A percentile compares a stretch with the other conserved stretches of the same genome.
These are phyloP conservation scores for Trichoderma pleuroti DNA, from an alignment of 2,329 filamentous ascomycete species.

Conservation along the genomic window DNA sequence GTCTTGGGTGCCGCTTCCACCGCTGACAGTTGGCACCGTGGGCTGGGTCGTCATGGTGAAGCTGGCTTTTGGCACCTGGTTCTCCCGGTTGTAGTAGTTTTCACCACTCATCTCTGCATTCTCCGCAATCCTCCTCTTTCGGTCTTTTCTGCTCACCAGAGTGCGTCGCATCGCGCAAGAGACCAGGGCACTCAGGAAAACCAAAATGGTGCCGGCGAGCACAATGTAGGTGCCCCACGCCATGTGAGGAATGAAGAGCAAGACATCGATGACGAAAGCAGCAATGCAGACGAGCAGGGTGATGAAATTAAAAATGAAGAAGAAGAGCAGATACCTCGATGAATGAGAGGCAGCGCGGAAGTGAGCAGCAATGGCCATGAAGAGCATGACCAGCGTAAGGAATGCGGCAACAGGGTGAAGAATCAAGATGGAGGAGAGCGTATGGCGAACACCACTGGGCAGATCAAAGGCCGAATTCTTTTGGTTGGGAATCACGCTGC, in stretches of 20 bases:
- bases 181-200: conserved; percentile 76
- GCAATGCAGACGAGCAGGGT: conserved; percentile 80
- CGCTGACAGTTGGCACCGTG: conserved; percentile 56
- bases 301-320: conserved; percentile 83
- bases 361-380: conserved; percentile 76
- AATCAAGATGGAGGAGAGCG: conserved; percentile 83
- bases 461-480: conserved; percentile 53
- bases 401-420: conserved; percentile 89
- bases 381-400: conserved; percentile 78
- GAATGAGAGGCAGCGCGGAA: conserved; percentile 87
- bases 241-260: conserved; percentile 91
- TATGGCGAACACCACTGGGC: conserved; percentile 49
- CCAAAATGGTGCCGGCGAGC: conserved; percentile 80
- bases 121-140: conserved; percentile 84
- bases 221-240: conserved; percentile 94
- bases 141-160: conserved; percentile 85
- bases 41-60: conserved; percentile 48
- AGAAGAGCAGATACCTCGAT: conserved; percentile 75
- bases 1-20: conserved; percentile 48
- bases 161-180: conserved; percentile 94
- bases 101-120: conserved; percentile 97
- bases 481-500: conserved; percentile 25
- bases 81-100: conserved; percentile 78
- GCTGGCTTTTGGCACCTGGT: conserved; percentile 46
- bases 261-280: conserved; percentile 87